Percentiles rank a stretch among this genome's conserved stretches.
phyloP scores from a whole-genome alignment of 306 rosid genomes.

The Carpinus fangiana region DNA sequence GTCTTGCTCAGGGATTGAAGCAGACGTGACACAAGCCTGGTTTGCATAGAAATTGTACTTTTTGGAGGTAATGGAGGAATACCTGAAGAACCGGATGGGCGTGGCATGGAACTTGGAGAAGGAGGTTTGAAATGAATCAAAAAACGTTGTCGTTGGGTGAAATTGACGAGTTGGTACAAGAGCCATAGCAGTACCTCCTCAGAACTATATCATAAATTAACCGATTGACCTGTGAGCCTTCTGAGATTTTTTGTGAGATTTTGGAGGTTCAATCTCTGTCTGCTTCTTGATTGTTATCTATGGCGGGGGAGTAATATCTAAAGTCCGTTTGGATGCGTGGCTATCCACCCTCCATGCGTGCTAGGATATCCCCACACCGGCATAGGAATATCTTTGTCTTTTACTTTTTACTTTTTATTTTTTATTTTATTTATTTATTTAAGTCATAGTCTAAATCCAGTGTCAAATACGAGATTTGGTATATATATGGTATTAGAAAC shows the following conservation, averaged over 20 bases:
- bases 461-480: no score
- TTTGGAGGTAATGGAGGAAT: slow-evolving; percentile 35
- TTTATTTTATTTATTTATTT: neutral
- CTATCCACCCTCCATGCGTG: neutral
- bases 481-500: no score
- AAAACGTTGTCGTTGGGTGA: slow-evolving; percentile 59
- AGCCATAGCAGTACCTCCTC: slow-evolving; percentile 43
- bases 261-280: neutral
- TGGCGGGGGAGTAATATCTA: slow-evolving; percentile 22
- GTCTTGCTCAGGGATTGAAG: slow-evolving; percentile 27
- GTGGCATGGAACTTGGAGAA: slow-evolving; percentile 43
- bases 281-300: slow-evolving; percentile 23
- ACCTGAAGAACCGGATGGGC: slow-evolving; percentile 50
- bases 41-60: slow-evolving; percentile 26
- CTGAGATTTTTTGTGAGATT: neutral
- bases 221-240: neutral
- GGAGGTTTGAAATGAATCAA: slow-evolving; percentile 63
- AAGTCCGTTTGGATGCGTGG: slow-evolving; percentile 21
- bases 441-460: no score
- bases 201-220: slow-evolving; percentile 4
- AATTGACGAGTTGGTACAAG: slow-evolving; percentile 67
- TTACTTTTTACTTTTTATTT: neutral
- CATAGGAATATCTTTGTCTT: neutral
- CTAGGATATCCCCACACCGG: neutral
- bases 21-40: slow-evolving; percentile 17